Percentiles rank a stretch among this genome's conserved stretches.
phyloP scores from a whole-genome alignment of 2,329 filamentous ascomycete genomes.

The Penicillium sp. region DNA sequence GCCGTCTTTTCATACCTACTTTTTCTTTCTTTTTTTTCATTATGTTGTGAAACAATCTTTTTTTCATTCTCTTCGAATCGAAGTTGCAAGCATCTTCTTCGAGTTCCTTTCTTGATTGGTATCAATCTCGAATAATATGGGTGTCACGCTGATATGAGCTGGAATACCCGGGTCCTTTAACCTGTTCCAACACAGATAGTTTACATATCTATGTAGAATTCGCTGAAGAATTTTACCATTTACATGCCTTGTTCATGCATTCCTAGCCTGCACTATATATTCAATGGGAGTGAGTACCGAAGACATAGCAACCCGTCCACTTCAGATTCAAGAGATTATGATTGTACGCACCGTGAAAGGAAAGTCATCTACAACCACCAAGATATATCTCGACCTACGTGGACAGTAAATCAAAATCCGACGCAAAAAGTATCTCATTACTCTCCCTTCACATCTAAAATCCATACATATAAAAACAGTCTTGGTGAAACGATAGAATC shows the following conservation, averaged over 20 bases:
- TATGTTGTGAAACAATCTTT: background rate
- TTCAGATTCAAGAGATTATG: background rate
- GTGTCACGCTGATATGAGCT: constrained; percentile 12
- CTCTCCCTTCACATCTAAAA: background rate
- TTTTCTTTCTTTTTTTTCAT: background rate
- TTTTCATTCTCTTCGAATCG: background rate
- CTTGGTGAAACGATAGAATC: background rate
- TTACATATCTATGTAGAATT: constrained; percentile 8
- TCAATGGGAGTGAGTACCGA: too few relatives aligned
- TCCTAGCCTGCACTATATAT: background rate
- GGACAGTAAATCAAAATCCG: background rate
- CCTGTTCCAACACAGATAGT: constrained; percentile 11
- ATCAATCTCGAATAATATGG: constrained; percentile 5
- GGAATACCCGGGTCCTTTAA: constrained; percentile 11
- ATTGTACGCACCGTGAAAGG: too few relatives aligned
- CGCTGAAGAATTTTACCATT: background rate
- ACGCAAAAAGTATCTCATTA: background rate
- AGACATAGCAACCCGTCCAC: background rate
- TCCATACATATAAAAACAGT: background rate
- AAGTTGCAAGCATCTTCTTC: constrained; percentile 4
- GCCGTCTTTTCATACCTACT: background rate
- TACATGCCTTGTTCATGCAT: background rate
- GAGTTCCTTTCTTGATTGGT: constrained; percentile 3
- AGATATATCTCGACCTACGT: background rate
- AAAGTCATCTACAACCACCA: background rate